A percentile compares a stretch with the other conserved stretches of the same genome.
These are phyloP conservation scores for Aspergillus mulundensis DNA, from an alignment of 495 filamentous ascomycete species.

Conservation along the genomic window DNA sequence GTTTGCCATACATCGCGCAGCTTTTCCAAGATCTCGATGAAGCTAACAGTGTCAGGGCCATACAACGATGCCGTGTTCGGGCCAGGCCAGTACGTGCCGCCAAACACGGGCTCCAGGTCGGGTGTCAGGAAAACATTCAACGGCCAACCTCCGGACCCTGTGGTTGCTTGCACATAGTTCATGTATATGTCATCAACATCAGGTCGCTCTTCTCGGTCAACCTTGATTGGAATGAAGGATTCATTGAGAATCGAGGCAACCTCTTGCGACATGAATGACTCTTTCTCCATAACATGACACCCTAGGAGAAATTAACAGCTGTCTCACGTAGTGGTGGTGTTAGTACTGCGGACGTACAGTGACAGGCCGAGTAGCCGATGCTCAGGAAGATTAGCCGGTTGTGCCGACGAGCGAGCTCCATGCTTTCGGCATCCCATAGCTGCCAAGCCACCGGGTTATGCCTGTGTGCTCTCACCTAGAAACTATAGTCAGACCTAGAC, in stretches of 20 bases:
- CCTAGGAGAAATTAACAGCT: conserved; percentile 43
- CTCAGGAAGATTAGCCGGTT: conserved; percentile 91
- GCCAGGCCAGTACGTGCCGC: conserved; percentile 95
- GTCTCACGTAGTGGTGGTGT: not conserved
- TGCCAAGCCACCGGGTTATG: conserved; percentile 93
- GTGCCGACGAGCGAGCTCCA: conserved; percentile 68
- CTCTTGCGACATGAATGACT: conserved; percentile 80
- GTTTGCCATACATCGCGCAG: conserved; percentile 77
- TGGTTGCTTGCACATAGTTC: conserved; percentile 96
- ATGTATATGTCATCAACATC: conserved; percentile 97
- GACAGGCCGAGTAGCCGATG: conserved; percentile 93
- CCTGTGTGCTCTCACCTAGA: conserved; percentile 70
- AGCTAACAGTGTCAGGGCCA: conserved; percentile 58
- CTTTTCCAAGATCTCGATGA: conserved; percentile 79
- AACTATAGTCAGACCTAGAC: conserved; percentile 10
- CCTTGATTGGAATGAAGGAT: conserved; percentile 85
- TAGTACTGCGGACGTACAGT: conserved; percentile 56
- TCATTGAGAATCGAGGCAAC: conserved; percentile 81
- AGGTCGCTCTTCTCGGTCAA: conserved; percentile 92
- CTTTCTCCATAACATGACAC: conserved; percentile 91
- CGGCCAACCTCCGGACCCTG: conserved; percentile 90
- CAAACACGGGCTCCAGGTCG: conserved; percentile 88
- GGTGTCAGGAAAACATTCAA: conserved; percentile 96
- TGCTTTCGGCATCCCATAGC: conserved; percentile 72
- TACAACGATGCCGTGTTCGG: conserved; percentile 51